Evolutionary conservation across 2,329 filamentous ascomycete genomes (phyloP).

Genomic region (Cercospora brassicicola): DNA sequence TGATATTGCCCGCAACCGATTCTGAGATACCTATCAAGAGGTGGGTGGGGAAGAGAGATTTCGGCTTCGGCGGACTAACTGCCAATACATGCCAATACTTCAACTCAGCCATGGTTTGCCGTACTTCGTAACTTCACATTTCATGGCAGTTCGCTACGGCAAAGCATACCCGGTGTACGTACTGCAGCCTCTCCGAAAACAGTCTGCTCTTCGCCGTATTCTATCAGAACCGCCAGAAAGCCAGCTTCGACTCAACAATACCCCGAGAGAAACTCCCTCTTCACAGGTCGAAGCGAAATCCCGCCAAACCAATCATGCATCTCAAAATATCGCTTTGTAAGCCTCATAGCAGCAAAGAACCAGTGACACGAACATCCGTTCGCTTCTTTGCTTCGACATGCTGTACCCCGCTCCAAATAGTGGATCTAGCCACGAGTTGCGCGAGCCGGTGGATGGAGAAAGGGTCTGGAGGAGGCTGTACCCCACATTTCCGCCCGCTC

Average conservation of each 20-base stretch:
- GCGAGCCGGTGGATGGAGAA: neutral
- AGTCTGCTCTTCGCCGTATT: no score
- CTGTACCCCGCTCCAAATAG: neutral
- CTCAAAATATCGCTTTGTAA: neutral
- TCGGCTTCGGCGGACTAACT: neutral
- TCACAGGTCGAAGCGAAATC: no score
- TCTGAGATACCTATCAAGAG: neutral
- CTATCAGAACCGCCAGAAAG: neutral
- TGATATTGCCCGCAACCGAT: neutral
- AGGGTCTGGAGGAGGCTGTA: neutral
- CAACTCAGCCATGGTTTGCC: neutral
- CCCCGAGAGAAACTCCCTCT: neutral
- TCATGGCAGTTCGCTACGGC: neutral
- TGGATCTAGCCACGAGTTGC: neutral
- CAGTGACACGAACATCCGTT: neutral
- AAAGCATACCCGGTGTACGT: neutral
- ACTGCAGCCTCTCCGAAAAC: neutral
- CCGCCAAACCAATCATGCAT: neutral
- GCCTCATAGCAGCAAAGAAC: neutral
- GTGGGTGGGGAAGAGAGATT: neutral
- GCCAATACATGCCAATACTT: neutral
- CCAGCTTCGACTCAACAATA: neutral
- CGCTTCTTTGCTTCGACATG: neutral
- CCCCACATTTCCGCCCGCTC: neutral
- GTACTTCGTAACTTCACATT: neutral